These are phyloP conservation scores for Pisolithus tinctorius DNA, from an alignment of 768 basidiomycete genomes.

Conservation along the genomic window DNA sequence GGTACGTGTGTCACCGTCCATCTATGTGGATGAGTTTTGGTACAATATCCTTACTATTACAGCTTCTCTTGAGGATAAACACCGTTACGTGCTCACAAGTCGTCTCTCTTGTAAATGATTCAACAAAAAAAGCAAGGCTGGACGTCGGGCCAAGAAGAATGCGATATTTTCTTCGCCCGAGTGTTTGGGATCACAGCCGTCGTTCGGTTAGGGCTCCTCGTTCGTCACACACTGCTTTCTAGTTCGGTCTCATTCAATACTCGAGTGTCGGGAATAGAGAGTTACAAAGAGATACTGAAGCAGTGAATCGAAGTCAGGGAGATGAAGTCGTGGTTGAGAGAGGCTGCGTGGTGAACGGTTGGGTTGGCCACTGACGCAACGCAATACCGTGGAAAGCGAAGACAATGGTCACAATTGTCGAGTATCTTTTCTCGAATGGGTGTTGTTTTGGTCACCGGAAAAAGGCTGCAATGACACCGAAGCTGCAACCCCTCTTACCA, in stretches of 20 bases:
- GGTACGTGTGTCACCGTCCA: conserved; percentile 39
- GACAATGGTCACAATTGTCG: conserved; percentile 46
- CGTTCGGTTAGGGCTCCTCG: conserved; percentile 77
- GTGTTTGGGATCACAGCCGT: conserved; percentile 85
- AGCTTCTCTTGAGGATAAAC: conserved; percentile 76
- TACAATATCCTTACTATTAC: not conserved
- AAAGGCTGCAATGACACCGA: conserved; percentile 80
- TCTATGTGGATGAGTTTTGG: not conserved
- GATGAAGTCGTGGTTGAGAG: conserved; percentile 88
- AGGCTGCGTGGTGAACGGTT: conserved; percentile 84
- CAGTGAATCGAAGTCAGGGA: conserved; percentile 66
- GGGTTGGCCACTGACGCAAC: conserved; percentile 56
- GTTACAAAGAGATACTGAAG: conserved; percentile 51
- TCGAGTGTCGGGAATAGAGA: conserved; percentile 46
- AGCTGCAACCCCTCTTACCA: conserved; percentile 56
- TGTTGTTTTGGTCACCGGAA: conserved; percentile 69
- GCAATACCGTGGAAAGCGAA: conserved; percentile 62
- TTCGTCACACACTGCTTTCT: conserved; percentile 50
- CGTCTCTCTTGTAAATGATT: conserved; percentile 63
- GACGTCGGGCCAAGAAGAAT: conserved; percentile 86
- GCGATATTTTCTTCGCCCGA: conserved; percentile 87
- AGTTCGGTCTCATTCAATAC: conserved; percentile 47
- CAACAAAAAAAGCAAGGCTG: conserved; percentile 63
- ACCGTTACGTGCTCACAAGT: conserved; percentile 77
- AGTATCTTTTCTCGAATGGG: conserved; percentile 39